phyloP scores from a whole-genome alignment of 192 early-diverging fungal species.

The Linnemannia hyalina region DNA sequence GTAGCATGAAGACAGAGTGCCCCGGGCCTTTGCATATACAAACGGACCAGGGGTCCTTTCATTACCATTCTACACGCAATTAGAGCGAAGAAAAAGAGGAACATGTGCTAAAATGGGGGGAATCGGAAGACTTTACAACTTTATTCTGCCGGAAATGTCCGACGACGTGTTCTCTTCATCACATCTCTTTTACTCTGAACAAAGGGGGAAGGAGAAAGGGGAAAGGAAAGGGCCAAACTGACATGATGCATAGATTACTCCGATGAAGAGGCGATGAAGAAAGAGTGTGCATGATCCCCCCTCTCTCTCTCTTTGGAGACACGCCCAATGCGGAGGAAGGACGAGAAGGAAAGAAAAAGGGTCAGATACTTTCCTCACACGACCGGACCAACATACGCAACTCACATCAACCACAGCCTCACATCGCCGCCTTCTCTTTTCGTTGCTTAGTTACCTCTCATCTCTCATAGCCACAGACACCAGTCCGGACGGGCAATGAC shows the following conservation, averaged over 20 bases:
- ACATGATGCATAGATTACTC: too few species aligned
- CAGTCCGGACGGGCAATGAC: too few species aligned
- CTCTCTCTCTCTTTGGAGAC: too few species aligned
- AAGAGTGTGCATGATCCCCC: too few species aligned
- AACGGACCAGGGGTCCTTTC: background rate
- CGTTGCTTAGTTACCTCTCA: background rate
- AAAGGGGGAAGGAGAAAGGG: background rate
- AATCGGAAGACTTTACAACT: background rate
- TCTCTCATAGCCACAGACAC: background rate
- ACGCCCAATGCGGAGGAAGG: too few species aligned
- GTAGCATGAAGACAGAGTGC: background rate
- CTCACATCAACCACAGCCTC: background rate
- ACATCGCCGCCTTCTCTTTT: too few species aligned
- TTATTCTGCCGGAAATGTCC: background rate
- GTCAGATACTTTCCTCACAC: background rate
- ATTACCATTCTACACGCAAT: background rate
- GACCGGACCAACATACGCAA: background rate
- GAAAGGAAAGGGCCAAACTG: too few species aligned
- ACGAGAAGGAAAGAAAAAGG: too few species aligned
- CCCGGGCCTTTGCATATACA: background rate
- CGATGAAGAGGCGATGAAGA: too few species aligned
- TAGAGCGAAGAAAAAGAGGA: background rate
- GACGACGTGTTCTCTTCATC: background rate
- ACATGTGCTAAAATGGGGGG: background rate
- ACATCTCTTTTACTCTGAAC: background rate